Evolutionary conservation across 306 rosid species (phyloP), one percentile per base, ranked within the genome.

Genomic region (Quercus suber): DNA sequence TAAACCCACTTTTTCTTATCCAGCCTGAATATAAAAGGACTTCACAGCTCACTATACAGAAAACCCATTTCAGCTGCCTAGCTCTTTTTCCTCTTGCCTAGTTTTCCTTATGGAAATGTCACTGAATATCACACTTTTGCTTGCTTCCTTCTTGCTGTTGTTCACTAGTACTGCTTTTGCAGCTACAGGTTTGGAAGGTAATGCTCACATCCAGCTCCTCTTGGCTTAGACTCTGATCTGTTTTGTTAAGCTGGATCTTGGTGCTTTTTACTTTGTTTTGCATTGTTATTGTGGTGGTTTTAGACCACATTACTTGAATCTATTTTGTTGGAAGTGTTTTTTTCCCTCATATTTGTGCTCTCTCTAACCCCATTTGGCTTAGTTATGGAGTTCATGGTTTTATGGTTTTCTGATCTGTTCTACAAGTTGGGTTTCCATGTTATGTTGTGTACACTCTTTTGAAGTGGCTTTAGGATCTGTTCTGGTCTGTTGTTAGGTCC

Each of bases 171-270:
- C 92, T 52, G 92, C 86, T 58, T 76, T 80, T 73, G 89, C 96
- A 45, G 78, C 86, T 0, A 69, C 85, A 63, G 37, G 27, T 60
- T 82, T 87, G 55, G 94, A 94, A 87, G 98, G 98, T 90, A 73
- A 80, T 75, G 59, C 78, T 71, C 15, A 6, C 43, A 53, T 81
- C 45, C 69, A 3, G 56, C 53, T 31, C 52, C 71, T 13, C 68
- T 73, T 71, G 35, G 27, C 69, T 84, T 27, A 30, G 17, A 23
- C 17, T 30, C 25, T 12, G 19, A 73, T 68, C 68, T 80, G 37
- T 77, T 4, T 7, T 56, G 19, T 80, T 72, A 52, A 35, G 51
- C 72, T 74, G 58, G 25, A n/a, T 20, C 64, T 20, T 20, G 80
- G 21, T 56, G 6, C 13, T 17, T 71, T 57, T 1, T 55, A 13